These are phyloP conservation scores for Passiflora organensis DNA, from an alignment of 345 rosid genomes.

Conservation along the genomic window DNA sequence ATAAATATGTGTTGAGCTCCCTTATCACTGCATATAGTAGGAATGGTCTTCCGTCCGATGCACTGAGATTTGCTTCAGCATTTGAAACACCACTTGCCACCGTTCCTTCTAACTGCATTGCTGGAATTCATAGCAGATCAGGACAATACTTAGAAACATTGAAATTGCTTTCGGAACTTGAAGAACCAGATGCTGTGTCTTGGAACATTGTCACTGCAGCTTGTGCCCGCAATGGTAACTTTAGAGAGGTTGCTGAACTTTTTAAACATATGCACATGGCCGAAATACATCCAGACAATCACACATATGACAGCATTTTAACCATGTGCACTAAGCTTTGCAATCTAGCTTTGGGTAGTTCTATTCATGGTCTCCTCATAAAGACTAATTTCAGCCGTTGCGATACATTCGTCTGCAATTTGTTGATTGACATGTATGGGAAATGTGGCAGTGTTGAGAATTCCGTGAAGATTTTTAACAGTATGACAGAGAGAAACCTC, in stretches of 20 bases:
- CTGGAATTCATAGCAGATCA: constrained; percentile 62
- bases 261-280: constrained; percentile 53
- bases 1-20: constrained; percentile 61
- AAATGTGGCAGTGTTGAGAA: constrained; percentile 63
- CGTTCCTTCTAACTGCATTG: constrained; percentile 48
- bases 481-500: constrained; percentile 44
- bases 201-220: constrained; percentile 83
- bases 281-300: constrained; percentile 56
- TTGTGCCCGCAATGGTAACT: constrained; percentile 51
- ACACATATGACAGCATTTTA: constrained; percentile 72
- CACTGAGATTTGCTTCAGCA: constrained; percentile 40
- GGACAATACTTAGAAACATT: constrained; percentile 55
- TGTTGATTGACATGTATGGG: constrained; percentile 87
- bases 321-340: constrained; percentile 42
- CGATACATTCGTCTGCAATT: constrained; percentile 61
- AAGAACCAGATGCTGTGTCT: constrained; percentile 66
- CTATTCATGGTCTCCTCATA: constrained; percentile 58
- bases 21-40: constrained; percentile 63
- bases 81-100: constrained; percentile 30
- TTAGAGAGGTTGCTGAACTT: constrained; percentile 51
- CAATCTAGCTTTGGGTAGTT: constrained; percentile 62
- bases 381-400: constrained; percentile 45
- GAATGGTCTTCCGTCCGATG: constrained; percentile 49
- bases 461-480: constrained; percentile 42
- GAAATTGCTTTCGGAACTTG: constrained; percentile 58